Evolutionary conservation across 2,329 filamentous ascomycete species (phyloP), one percentile per base, ranked within the genome.

Genomic region (Penicillium sp.): DNA sequence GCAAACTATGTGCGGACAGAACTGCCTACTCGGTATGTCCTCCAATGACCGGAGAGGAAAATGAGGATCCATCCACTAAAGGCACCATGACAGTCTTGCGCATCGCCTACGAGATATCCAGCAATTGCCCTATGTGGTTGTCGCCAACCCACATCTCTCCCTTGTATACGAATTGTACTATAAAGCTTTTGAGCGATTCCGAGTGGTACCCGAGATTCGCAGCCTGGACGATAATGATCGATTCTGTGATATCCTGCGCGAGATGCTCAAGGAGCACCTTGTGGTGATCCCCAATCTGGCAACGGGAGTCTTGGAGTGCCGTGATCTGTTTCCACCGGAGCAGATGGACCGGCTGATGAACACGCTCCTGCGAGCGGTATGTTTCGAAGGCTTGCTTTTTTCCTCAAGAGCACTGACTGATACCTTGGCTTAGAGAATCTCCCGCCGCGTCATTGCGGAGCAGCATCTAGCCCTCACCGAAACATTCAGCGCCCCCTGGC

Each of bases 81-180:
- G 22, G 20, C 22, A 26, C 31, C 18, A 26, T 4, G 1, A 29
- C 56, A 91, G 89, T 58, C 81, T 97, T 57, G 89, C 91, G 14
- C 93, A 98, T 70, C 87, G 93, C 27, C 84, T 98, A 53, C 88
- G 94, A 49, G 91, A 98, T 67, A 97, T 98, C 81, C 93, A 98
- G 69, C 90, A 87, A 53, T 77, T 98, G 32, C 93, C 93, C 14
- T 98, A 95, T 65, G 87, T 93, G 29, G 91, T 97, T 44, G 88
- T 97, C 39, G 90, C 87, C n/a, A 98, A 98, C 62, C 82, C 82
- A 6, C 89, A 98, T 68, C 87, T 98, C 52, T 89, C 87, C 64
- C 84, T 94, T 56, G 93, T 97, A 27, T 98, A 98, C 71, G 89
- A 97, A 66, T 78, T 96, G 6, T 98, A 98, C 74, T 95, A 96